Conservation (phyloP, 305 asterid species). For the Solanum aculeatissimum region DNA sequence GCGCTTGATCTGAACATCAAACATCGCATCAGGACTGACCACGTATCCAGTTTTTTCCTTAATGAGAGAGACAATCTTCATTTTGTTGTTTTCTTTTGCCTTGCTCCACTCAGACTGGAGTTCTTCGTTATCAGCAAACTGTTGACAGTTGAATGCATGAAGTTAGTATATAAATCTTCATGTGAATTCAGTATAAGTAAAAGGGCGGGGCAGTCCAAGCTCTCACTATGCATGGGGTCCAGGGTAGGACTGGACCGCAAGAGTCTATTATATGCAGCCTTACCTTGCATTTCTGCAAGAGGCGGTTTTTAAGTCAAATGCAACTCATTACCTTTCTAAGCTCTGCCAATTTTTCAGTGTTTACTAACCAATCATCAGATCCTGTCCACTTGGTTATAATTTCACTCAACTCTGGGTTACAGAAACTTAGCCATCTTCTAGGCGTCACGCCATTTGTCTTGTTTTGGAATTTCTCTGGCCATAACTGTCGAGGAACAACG, state of each 20-base stretch:
- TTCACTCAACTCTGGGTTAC: conserved; percentile 40
- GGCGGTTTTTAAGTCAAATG: neutral
- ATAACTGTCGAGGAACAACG: conserved; percentile 21
- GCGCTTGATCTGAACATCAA: conserved; percentile 53
- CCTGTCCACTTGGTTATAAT: conserved; percentile 57
- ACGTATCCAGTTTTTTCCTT: conserved; percentile 49
- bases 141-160: conserved; percentile 5
- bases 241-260: neutral
- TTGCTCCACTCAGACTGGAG: conserved; percentile 53
- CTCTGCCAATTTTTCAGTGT: conserved; percentile 35
- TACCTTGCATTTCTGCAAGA: too few species aligned
- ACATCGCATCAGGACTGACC: conserved; percentile 55
- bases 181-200: neutral
- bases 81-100: conserved; percentile 41
- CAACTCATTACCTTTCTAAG: conserved; percentile 29
- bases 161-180: neutral
- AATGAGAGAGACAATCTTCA: conserved; percentile 36
- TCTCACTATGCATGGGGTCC: neutral
- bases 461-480: conserved; percentile 63
- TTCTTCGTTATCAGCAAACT: conserved; percentile 47
- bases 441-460: conserved; percentile 66
- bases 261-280: too few species aligned
- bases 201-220: neutral
- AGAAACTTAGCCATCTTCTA: conserved; percentile 50
- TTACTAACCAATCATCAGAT: conserved; percentile 38